Conservation (phyloP, 2,329 filamentous ascomycete genomes). For the Clonostachys byssicola region DNA sequence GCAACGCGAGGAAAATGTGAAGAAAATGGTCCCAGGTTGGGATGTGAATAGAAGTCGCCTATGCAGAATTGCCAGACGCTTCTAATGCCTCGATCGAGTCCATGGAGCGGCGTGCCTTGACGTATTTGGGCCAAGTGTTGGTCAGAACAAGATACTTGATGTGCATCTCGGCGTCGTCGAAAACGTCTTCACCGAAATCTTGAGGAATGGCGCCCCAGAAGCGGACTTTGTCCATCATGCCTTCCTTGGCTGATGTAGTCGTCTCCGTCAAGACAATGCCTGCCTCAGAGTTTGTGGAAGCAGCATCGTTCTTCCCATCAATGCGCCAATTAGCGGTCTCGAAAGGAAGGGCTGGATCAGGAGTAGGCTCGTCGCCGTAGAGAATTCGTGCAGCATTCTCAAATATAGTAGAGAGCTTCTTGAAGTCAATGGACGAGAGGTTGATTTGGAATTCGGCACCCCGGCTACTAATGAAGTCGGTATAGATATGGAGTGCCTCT, state of each 20-base stretch:
- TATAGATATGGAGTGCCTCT: slow-evolving; percentile 56
- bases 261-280: slow-evolving; percentile 10
- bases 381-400: slow-evolving; percentile 44
- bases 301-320: slow-evolving; percentile 9
- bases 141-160: slow-evolving; percentile 65
- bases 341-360: slow-evolving; percentile 39
- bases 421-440: slow-evolving; percentile 52
- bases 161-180: slow-evolving; percentile 53
- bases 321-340: slow-evolving; percentile 17
- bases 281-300: slow-evolving; percentile 12
- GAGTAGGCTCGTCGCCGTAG: slow-evolving; percentile 28
- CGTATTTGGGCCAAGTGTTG: slow-evolving; percentile 63
- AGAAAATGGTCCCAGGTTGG: too few species aligned
- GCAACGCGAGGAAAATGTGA: too few species aligned
- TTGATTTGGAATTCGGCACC: slow-evolving; percentile 66
- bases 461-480: slow-evolving; percentile 53
- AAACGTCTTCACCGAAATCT: slow-evolving; percentile 45
- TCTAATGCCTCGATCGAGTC: slow-evolving; percentile 7
- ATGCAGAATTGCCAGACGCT: neutral
- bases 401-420: slow-evolving; percentile 51
- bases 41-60: neutral
- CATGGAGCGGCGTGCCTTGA: slow-evolving; percentile 26
- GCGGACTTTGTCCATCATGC: slow-evolving; percentile 14
- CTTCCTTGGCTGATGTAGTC: slow-evolving; percentile 6
- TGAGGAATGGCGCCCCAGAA: slow-evolving; percentile 39